These are phyloP conservation scores for Senna siamea DNA, from an alignment of 306 rosid genomes.

Conservation along the genomic window DNA sequence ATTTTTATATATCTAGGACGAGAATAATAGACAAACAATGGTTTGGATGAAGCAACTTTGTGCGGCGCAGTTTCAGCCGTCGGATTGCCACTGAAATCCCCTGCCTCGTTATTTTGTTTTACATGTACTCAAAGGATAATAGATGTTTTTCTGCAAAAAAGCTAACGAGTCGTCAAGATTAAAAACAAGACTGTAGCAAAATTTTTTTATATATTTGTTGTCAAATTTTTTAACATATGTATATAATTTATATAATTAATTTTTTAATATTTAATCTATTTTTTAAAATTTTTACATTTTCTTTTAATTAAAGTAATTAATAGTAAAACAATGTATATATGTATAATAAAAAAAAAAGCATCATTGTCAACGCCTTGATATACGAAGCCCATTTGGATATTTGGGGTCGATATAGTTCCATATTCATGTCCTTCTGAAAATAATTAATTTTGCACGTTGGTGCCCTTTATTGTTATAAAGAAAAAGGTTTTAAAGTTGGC, in stretches of 20 bases:
- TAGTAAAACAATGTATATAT: no score
- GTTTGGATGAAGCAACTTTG: not conserved
- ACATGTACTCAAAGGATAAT: not conserved
- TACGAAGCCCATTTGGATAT: slow-evolving; percentile 19
- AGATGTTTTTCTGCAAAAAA: no score
- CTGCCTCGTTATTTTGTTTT: not conserved
- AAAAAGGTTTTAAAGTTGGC: not conserved
- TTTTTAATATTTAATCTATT: no score
- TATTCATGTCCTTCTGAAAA: not conserved
- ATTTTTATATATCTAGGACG: not conserved
- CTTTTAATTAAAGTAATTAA: no score
- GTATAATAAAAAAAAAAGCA: no score
- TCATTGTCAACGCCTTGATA: slow-evolving; percentile 31
- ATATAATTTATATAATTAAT: no score
- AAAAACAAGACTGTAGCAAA: no score
- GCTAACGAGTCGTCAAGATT: no score
- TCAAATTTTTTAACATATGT: no score
- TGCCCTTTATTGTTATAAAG: no score
- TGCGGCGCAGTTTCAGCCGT: slow-evolving; percentile 37
- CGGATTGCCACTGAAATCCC: not conserved
- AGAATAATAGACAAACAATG: not conserved
- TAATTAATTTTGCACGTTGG: not conserved
- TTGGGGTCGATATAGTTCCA: slow-evolving; percentile 23
- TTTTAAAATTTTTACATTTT: no score
- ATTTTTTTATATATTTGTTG: no score